phyloP scores from a whole-genome alignment of 257 asterid genomes.

The Plectranthus barbatus region DNA sequence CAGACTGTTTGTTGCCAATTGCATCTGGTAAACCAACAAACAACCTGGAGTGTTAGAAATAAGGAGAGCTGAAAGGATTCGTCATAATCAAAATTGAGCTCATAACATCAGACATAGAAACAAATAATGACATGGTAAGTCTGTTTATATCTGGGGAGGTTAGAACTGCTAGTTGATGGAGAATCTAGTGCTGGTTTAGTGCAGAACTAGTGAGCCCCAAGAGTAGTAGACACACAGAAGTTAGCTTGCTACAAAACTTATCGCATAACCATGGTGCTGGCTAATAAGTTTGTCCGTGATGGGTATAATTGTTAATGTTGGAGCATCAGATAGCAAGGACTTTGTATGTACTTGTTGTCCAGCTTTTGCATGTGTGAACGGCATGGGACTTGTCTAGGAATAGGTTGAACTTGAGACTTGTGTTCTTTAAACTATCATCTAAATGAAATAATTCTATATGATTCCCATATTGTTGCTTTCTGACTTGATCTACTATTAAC shows the following conservation, averaged over 20 bases:
- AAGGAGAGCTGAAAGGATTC: background rate
- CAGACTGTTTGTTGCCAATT: background rate
- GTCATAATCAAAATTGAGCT: background rate
- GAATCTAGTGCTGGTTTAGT: background rate
- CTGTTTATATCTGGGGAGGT: background rate
- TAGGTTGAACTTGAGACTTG: no score
- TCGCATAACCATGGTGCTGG: background rate
- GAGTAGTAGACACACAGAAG: background rate
- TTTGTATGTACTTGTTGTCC: background rate
- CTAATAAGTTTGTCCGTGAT: background rate
- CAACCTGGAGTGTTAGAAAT: background rate
- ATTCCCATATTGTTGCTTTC: background rate
- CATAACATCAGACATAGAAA: background rate
- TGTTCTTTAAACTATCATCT: no score
- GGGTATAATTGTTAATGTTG: background rate
- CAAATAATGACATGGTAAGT: background rate
- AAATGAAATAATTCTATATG: no score
- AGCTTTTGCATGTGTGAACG: background rate
- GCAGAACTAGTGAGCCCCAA: background rate
- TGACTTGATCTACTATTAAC: background rate
- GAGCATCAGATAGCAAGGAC: no score
- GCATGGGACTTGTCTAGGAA: no score
- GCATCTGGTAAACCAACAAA: background rate
- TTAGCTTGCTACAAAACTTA: background rate
- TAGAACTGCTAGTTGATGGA: background rate